A percentile compares a stretch with the other conserved stretches of the same genome.
These are phyloP conservation scores for Oxytropis ochrocephala DNA, from an alignment of 306 rosid species.

Conservation along the genomic window DNA sequence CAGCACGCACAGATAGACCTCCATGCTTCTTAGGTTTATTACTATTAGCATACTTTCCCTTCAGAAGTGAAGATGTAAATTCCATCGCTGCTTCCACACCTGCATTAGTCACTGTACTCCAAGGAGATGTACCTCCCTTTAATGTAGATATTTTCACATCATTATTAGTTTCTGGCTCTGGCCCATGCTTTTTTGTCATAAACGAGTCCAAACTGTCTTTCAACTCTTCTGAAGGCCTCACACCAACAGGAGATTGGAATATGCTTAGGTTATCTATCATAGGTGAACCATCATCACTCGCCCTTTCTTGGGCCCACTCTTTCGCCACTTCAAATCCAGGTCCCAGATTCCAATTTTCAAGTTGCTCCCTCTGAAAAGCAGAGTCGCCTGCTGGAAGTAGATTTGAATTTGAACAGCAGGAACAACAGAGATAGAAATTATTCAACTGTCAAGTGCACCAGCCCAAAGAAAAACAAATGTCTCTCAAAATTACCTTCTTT, in stretches of 20 bases:
- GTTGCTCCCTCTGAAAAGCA: conserved; percentile 67
- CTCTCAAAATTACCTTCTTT: conserved; percentile 42
- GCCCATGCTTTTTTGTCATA: conserved; percentile 29
- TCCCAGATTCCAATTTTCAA: conserved; percentile 69
- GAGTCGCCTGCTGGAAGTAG: conserved; percentile 29
- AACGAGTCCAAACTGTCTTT: conserved; percentile 38
- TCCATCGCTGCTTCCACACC: conserved; percentile 62
- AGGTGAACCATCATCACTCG: conserved; percentile 42
- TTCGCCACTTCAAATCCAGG: conserved; percentile 72
- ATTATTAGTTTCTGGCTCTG: conserved; percentile 36
- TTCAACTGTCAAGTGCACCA: background rate
- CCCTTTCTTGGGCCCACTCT: conserved; percentile 80
- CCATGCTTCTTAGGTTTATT: conserved; percentile 63
- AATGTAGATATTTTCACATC: conserved; percentile 26
- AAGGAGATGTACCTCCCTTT: conserved; percentile 31
- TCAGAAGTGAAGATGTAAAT: conserved; percentile 56
- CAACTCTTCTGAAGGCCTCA: conserved; percentile 61
- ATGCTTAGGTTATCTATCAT: conserved; percentile 51
- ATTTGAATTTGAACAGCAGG: conserved; percentile 8
- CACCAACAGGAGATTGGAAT: conserved; percentile 89
- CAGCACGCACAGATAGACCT: conserved; percentile 77
- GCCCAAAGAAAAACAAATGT: background rate
- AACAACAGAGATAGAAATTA: conserved; percentile 5
- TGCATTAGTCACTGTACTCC: conserved; percentile 48
- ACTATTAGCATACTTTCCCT: conserved; percentile 45